Percentiles rank a stretch among this genome's conserved stretches.
These are phyloP conservation scores for Luzula sylvatica DNA, from an alignment of 176 grass and related monocot genomes.

Conservation along the genomic window DNA sequence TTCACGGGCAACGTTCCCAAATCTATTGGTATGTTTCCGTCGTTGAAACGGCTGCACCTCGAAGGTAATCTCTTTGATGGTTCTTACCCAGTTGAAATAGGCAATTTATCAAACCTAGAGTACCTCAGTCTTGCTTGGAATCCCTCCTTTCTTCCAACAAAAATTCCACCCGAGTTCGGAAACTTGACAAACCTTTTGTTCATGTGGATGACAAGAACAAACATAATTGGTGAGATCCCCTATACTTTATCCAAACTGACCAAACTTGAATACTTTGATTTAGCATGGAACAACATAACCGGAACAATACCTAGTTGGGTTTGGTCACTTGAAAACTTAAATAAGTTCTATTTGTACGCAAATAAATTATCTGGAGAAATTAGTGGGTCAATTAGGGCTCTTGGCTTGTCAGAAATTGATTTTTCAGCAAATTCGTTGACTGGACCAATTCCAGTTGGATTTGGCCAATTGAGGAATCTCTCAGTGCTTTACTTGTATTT, in stretches of 20 bases:
- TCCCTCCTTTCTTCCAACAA: constrained; percentile 5
- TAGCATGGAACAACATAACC: constrained; percentile 19
- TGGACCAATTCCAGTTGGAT: constrained; percentile 35
- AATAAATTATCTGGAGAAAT: constrained; percentile 19
- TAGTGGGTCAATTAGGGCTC: background rate
- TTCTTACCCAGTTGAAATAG: constrained; percentile 31
- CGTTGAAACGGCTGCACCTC: constrained; percentile 29
- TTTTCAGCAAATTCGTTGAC: constrained; percentile 40
- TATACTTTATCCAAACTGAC: constrained; percentile 4
- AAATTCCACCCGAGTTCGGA: constrained; percentile 22
- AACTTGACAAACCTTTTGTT: constrained; percentile 21
- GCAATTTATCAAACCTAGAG: constrained; percentile 4
- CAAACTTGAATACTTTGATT: constrained; percentile 12
- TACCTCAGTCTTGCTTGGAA: constrained; percentile 17
- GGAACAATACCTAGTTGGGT: constrained; percentile 21
- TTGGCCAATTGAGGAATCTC: constrained; percentile 35
- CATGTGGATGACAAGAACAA: constrained; percentile 20
- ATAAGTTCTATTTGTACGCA: background rate
- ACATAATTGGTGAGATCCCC: constrained; percentile 27
- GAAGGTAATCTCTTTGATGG: constrained; percentile 42
- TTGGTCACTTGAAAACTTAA: constrained; percentile 27
- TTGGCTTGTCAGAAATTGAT: constrained; percentile 25
- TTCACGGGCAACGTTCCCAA: constrained; percentile 39
- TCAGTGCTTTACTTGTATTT: constrained; percentile 25
- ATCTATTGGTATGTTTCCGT: constrained; percentile 23